phyloP scores from a whole-genome alignment of 192 early-diverging fungal genomes.

The Oehlia diaphana region DNA sequence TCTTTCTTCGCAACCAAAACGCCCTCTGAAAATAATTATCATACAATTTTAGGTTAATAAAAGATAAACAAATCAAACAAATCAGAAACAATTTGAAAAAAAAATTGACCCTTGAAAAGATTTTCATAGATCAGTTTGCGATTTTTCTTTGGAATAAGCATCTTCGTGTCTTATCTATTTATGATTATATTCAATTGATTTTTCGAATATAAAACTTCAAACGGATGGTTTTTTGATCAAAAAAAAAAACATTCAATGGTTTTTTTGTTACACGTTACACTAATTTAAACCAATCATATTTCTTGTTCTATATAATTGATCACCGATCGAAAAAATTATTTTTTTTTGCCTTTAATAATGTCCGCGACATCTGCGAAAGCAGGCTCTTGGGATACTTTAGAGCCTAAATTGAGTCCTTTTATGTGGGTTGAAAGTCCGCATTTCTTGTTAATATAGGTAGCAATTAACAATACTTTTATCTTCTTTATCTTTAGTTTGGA shows the following conservation, averaged over 20 bases:
- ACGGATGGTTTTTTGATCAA: neutral
- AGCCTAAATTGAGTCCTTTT: slow-evolving; percentile 55
- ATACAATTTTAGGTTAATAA: slow-evolving; percentile 12
- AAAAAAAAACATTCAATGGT: neutral
- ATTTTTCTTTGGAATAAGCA: slow-evolving; percentile 98
- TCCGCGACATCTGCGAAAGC: slow-evolving; percentile 36
- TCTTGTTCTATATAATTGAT: neutral
- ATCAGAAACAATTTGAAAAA: slow-evolving; percentile 1
- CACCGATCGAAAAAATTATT: neutral
- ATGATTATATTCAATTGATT: neutral
- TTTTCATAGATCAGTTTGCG: slow-evolving; percentile 95
- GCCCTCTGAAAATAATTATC: slow-evolving; percentile 63
- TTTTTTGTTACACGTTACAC: neutral
- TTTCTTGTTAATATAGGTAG: neutral
- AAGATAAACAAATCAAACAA: slow-evolving; percentile 23
- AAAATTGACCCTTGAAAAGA: slow-evolving; percentile 71
- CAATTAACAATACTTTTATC: neutral
- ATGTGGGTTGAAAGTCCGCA: slow-evolving; percentile 22
- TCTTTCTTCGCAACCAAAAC: slow-evolving; percentile 99
- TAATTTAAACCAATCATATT: neutral
- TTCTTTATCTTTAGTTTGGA: slow-evolving; percentile 43
- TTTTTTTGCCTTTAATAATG: neutral
- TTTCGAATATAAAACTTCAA: neutral
- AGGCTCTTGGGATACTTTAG: slow-evolving; percentile 61
- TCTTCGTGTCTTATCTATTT: slow-evolving; percentile 38